phyloP scores from a whole-genome alignment of 148 eudicot genomes.

The Rhododendron ovatum region DNA sequence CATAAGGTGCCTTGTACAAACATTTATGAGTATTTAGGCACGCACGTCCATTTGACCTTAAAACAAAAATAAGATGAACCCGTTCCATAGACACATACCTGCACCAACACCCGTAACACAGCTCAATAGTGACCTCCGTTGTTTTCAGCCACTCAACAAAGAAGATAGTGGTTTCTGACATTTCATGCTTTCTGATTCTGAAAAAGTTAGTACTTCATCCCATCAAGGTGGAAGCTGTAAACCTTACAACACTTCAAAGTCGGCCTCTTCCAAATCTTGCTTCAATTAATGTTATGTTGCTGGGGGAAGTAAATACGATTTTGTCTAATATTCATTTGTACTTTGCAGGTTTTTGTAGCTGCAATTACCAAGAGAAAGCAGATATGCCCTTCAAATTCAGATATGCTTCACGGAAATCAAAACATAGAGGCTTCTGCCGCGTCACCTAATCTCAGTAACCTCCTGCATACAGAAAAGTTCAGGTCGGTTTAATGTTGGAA shows the following conservation, averaged over 20 bases:
- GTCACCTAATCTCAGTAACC: conserved; percentile 11
- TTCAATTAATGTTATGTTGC: not conserved
- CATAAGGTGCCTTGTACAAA: no score
- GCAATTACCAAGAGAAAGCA: conserved; percentile 83
- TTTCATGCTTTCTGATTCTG: not conserved
- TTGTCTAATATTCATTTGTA: not conserved
- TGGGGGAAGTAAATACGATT: not conserved
- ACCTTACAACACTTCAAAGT: not conserved
- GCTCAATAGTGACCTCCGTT: no score
- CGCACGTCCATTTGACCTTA: not conserved
- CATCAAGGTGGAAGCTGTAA: not conserved
- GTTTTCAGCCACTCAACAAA: not conserved
- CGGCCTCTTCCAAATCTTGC: not conserved
- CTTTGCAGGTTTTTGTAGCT: conserved; percentile 72
- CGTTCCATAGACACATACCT: not conserved
- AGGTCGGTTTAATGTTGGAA: conserved; percentile 29
- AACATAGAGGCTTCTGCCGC: conserved; percentile 16
- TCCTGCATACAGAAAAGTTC: conserved; percentile 62
- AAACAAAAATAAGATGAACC: not conserved
- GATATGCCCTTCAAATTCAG: conserved; percentile 49
- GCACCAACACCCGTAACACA: no score
- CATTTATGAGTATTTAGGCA: not conserved
- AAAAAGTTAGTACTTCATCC: not conserved
- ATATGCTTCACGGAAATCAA: conserved; percentile 63
- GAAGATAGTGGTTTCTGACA: not conserved